Percentiles rank a stretch among this genome's conserved stretches.
Conservation (phyloP, 148 eudicot species). For the Cornus kousa region DNA sequence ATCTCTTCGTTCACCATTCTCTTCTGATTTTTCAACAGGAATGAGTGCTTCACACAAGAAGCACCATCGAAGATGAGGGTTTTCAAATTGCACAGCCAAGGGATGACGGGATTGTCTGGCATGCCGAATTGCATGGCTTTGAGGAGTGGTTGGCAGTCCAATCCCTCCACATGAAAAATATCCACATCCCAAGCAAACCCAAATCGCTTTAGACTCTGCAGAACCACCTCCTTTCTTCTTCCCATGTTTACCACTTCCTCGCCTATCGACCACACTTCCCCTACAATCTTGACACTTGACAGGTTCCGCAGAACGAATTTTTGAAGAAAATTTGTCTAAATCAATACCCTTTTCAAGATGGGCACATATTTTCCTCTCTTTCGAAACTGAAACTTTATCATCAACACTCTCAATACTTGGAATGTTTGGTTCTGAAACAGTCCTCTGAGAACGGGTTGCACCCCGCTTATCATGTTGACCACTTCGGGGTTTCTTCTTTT, state of each 20-base stretch:
- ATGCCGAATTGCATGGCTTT: slow-evolving; percentile 78
- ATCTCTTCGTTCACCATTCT: slow-evolving; percentile 49
- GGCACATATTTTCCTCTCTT: slow-evolving; percentile 54
- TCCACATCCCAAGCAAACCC: slow-evolving; percentile 92
- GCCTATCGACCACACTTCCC: slow-evolving; percentile 49
- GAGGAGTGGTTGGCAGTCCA: slow-evolving; percentile 73
- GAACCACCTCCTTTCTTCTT: slow-evolving; percentile 56
- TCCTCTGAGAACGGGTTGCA: slow-evolving; percentile 30
- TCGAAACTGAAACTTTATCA: slow-evolving; percentile 32
- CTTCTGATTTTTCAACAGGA: slow-evolving; percentile 48
- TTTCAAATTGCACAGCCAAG: slow-evolving; percentile 65
- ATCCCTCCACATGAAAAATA: slow-evolving; percentile 87
- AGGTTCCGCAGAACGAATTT: slow-evolving; percentile 43
- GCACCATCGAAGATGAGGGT: slow-evolving; percentile 78
- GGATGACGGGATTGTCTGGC: slow-evolving; percentile 62
- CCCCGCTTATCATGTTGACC: slow-evolving; percentile 52
- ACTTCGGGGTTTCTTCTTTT: slow-evolving; percentile 50
- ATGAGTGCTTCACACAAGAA: slow-evolving; percentile 61
- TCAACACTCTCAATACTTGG: slow-evolving; percentile 24
- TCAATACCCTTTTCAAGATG: slow-evolving; percentile 70
- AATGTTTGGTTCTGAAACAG: slow-evolving; percentile 18
- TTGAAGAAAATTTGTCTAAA: slow-evolving; percentile 47
- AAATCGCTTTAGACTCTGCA: slow-evolving; percentile 57
- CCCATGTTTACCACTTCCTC: slow-evolving; percentile 65
- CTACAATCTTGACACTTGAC: slow-evolving; percentile 78